Evolutionary conservation across 1,284 basidiomycete genomes (phyloP), one percentile per base, ranked within the genome.

Genomic region (Rhodotorula sp.): DNA sequence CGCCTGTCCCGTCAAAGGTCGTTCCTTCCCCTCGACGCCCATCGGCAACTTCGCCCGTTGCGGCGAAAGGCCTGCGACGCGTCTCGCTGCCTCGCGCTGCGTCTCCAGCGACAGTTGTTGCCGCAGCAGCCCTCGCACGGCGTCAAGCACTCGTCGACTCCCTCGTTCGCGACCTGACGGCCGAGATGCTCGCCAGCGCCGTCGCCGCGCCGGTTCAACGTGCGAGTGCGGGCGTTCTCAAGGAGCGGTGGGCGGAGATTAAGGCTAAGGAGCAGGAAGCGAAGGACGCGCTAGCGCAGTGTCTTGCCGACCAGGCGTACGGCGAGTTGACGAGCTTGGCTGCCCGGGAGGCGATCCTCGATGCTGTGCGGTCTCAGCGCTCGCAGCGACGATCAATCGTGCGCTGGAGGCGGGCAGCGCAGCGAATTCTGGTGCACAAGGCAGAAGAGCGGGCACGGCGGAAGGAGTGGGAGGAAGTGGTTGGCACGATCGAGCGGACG

Each of bases 201-300:
- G 46, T 64, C 11, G 27, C 2, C 13, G 67, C 46, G n/a, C 54
- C 66, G 0, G 62, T 62, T 2, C 27, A 54, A 19, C 51, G 62
- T 13, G 48, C 52, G 3, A 62, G n/a, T 1, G 47, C 59, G 17
- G 17, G 20, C 1, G 64, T 59, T 2, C 49, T 69, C 19, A 60
- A 57, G 29, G 64, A 59, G 27, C 54, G 60, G 19, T 74, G 72
- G 72, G 47, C n/a, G 11, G 48, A 7, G 0, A 19, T 66, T 8
- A 10, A 29, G 1, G 54, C 47, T 24, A 22, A 15, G 4, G 61
- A 66, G 36, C 20, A 17, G 30, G 4, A 15, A 10, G 59, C 13
- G 27, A 58, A 53, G 11, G 39, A 20, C 27, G 34, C 8, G 20
- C 24, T 64, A 3, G 60, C 30, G n/a, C 11, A 46, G 22, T 10